These are phyloP conservation scores for Avena atlantica DNA, from an alignment of 176 grass and related monocot species.

Conservation along the genomic window DNA sequence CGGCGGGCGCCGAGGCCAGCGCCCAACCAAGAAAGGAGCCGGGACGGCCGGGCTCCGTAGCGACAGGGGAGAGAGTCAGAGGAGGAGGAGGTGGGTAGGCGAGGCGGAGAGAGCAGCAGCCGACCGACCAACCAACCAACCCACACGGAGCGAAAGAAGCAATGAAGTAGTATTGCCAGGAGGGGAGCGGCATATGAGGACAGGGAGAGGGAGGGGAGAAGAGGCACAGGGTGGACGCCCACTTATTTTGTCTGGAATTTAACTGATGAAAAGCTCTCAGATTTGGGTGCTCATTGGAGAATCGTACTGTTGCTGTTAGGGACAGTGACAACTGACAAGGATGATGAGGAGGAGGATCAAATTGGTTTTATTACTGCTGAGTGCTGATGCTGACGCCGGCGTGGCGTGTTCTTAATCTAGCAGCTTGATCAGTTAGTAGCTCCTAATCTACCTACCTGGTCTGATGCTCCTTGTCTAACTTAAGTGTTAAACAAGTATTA, in stretches of 20 bases:
- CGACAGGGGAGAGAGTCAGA: conserved; percentile 21
- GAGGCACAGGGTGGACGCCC: conserved; percentile 27
- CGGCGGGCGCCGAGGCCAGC: conserved; percentile 11
- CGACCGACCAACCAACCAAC: background rate
- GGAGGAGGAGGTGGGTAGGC: background rate
- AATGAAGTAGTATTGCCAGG: conserved; percentile 29
- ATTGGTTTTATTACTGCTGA: background rate
- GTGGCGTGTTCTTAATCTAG: background rate
- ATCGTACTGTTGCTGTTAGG: conserved; percentile 22
- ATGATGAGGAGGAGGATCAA: background rate
- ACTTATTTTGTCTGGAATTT: conserved; percentile 40
- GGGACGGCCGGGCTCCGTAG: conserved; percentile 22
- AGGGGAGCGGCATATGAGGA: conserved; percentile 34
- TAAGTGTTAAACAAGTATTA: background rate
- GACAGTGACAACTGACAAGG: background rate
- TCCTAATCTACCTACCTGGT: background rate
- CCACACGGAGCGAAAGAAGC: conserved; percentile 23
- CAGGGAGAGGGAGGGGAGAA: conserved; percentile 35
- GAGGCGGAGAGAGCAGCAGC: conserved; percentile 14
- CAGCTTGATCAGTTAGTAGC: background rate
- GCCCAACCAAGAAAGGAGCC: background rate
- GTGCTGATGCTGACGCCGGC: background rate
- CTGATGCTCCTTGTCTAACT: background rate
- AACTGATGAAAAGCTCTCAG: conserved; percentile 21
- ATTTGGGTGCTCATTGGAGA: conserved; percentile 5